phyloP scores from a whole-genome alignment of 192 early-diverging fungal species.

The Lobosporangium transversale region DNA sequence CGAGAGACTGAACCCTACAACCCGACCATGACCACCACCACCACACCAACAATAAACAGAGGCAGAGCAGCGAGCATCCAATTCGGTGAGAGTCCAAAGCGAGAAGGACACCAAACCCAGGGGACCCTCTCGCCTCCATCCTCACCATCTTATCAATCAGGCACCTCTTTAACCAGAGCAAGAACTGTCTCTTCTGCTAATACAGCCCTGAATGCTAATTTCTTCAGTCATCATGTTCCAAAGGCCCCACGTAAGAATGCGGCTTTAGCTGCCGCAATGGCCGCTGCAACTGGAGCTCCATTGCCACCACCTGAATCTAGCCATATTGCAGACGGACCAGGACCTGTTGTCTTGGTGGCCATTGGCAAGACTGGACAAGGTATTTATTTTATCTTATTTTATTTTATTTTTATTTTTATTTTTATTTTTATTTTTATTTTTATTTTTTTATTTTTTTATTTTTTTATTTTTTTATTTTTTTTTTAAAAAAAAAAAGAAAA shows the following conservation, averaged over 20 bases:
- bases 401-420: neutral
- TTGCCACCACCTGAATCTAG: slow-evolving; percentile 1
- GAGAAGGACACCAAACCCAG: too few species aligned
- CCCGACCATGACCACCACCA: too few species aligned
- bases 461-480: too few species aligned
- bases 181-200: neutral
- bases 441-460: neutral
- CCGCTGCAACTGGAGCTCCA: neutral
- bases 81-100: too few species aligned
- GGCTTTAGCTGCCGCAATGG: neutral
- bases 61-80: neutral
- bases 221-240: slow-evolving; percentile 21
- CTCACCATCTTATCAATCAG: too few species aligned
- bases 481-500: too few species aligned
- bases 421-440: neutral
- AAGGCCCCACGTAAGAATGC: neutral
- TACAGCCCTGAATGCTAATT: slow-evolving; percentile 5
- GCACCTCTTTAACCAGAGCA: slow-evolving; percentile 5
- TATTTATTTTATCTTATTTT: neutral
- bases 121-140: neutral
- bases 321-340: slow-evolving; percentile 39
- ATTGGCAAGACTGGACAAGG: slow-evolving; percentile 49
- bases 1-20: too few species aligned
- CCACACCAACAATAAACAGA: too few species aligned
- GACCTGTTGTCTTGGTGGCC: slow-evolving; percentile 37